phyloP scores from a whole-genome alignment of 768 basidiomycete genomes.

The Lactarius sp. region DNA sequence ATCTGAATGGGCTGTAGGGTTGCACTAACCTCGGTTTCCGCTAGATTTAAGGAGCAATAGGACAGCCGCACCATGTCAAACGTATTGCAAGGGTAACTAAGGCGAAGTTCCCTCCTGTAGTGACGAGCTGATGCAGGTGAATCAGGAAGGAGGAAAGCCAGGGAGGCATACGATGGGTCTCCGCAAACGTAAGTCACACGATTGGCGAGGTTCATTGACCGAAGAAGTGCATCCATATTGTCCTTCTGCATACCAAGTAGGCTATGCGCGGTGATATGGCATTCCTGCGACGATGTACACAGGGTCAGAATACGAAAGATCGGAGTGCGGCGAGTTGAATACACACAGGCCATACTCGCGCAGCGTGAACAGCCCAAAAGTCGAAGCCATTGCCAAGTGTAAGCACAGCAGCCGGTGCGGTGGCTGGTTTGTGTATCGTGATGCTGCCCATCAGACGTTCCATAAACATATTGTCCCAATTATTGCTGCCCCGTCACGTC shows the following conservation, averaged over 20 bases:
- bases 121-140: neutral
- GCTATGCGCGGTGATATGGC: conserved; percentile 13
- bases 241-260: conserved; percentile 11
- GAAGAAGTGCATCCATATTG: neutral
- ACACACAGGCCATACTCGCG: conserved; percentile 59
- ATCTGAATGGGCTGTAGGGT: neutral
- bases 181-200: conserved; percentile 15
- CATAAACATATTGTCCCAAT: conserved; percentile 68
- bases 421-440: conserved; percentile 50
- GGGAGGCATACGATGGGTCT: conserved; percentile 16
- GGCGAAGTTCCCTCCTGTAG: neutral
- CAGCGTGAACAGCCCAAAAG: conserved; percentile 66
- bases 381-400: conserved; percentile 73
- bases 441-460: conserved; percentile 43
- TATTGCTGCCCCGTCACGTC: conserved; percentile 42
- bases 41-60: conserved; percentile 21
- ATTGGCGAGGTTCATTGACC: conserved; percentile 1
- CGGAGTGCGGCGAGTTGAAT: neutral
- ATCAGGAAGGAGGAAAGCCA: neutral
- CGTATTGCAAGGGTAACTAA: conserved; percentile 12
- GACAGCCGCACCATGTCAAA: conserved; percentile 25
- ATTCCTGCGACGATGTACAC: conserved; percentile 4
- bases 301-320: neutral
- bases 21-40: conserved; percentile 23
- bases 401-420: conserved; percentile 49